phyloP scores from a whole-genome alignment of 1,284 basidiomycete genomes.

The Ceratobasidium sp. region DNA sequence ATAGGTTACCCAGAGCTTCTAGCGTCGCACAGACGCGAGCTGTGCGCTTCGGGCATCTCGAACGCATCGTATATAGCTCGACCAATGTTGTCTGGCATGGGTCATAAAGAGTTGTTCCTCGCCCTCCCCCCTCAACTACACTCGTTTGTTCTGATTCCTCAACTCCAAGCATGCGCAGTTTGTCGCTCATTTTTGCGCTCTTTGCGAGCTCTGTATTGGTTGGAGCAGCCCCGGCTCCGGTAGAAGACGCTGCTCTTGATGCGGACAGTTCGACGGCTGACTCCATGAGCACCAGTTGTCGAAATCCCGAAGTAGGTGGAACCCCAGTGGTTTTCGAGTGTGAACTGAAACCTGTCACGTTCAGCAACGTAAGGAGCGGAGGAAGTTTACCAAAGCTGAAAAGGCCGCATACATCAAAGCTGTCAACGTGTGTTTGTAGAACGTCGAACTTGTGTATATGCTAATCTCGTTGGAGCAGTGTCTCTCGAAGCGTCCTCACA shows the following conservation, averaged over 20 bases:
- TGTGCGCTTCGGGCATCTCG: not conserved
- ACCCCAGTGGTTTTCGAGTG: not conserved
- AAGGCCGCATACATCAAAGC: constrained; percentile 35
- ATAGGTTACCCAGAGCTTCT: constrained; percentile 32
- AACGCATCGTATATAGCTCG: constrained; percentile 8
- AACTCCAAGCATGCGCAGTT: constrained; percentile 5
- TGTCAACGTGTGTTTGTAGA: constrained; percentile 5
- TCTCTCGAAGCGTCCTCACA: constrained; percentile 23
- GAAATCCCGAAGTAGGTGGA: constrained; percentile 17
- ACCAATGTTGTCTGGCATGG: not conserved
- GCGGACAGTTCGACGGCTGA: no score
- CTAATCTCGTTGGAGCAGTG: constrained; percentile 9
- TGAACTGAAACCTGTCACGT: not conserved
- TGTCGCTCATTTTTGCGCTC: constrained; percentile 18
- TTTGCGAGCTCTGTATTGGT: not conserved
- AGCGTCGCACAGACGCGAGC: not conserved
- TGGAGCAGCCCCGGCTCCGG: not conserved
- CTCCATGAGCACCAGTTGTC: not conserved
- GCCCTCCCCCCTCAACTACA: not conserved
- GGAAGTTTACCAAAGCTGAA: not conserved
- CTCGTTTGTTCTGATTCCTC: not conserved
- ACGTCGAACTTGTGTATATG: not conserved
- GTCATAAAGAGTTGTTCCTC: no score
- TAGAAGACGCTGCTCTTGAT: not conserved
- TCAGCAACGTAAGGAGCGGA: constrained; percentile 27